Evolutionary conservation across 306 rosid genomes (phyloP), one percentile per base, ranked within the genome.

Genomic region (Glycine soja): DNA sequence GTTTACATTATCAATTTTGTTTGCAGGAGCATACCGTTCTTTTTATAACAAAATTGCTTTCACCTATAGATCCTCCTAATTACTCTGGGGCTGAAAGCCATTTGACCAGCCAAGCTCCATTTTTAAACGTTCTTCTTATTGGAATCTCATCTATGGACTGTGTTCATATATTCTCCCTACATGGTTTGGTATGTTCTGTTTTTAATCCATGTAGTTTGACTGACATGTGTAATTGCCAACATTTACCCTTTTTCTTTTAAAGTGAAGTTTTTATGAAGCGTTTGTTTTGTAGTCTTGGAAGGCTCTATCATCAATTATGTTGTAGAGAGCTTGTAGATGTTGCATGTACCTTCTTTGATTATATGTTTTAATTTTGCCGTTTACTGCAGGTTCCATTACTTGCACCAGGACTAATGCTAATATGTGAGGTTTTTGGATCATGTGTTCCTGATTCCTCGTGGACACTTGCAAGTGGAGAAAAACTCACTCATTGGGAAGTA

Each of bases 101-200:
- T 85, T 86, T 95, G 82, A 89, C 90, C 82, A 85, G 88, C 88
- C 88, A 79, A 82, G 97, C 98, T 70, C 89, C 91, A 75, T 81
- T 95, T 88, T 82, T 93, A 74, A 91, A 95, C 76, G 81, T 79
- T 72, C 96, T 95, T 62, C 88, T 95, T 78, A 43, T 83, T 80
- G 99, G 96, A 83, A 90, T 91, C 81, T 93, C 98, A 69, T 86
- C 92, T 19, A 59, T 86, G 19, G 99, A 90, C 83, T 87, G 80
- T 69, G 91, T 93, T 83, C 99, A 91, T 84, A 89, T 93, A 72
- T 93, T 95, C 90, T 91, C 99, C 82, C 88, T 95, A 40, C 97
- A 90, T 85, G 99, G 99, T 82, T 81, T 91, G 98, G 99, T 95
- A 89, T 72, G 95, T 87, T 80, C 24, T 52, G 51, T 45, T 71